Base-by-base conservation (phyloP, 1,139 yeast genomes). In the Pichia sp. region DNA sequence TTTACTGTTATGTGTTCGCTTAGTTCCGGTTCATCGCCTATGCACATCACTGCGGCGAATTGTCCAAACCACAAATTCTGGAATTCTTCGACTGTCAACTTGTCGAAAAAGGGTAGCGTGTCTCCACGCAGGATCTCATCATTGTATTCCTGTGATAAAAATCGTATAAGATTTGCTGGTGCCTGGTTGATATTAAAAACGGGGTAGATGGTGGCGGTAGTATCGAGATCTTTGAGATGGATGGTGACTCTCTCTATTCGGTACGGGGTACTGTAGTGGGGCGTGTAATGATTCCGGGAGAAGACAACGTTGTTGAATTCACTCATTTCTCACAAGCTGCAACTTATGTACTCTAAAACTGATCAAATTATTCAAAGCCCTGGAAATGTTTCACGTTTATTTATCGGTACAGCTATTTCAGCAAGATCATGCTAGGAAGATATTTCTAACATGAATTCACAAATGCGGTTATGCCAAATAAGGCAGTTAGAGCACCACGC, bases 161-260 rank as follows among this genome's bases (percentile, higher is more conserved):
- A 90, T 26, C 87, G 87, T 50, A 90, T 70, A 30, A 93, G 75
- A 0, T 90, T 95, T 2, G 81, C 80, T 0, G 98, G 98, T n/a
- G 93, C 73, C 47, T 72, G 68, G 30, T 77, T 80, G 0, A 84
- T 76, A 30, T 82, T 78, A 61, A 83, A 81, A 19, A 93, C 80
- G 2, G 99, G 97, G 66, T 90, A 90, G 57, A 92, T 85, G 5
- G 97, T 90, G 1, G 97, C 97, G 1, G 92, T 84, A 0, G 97
- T 90, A 64, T 87, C 92, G 10, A 93, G 93, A 69, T 92, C 97
- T 67, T 88, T 86, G 38, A 90, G 75, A 31, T 89, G 72, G 3
- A 90, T 89, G 1, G 96, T 88, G n/a, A 67, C 61, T 38, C 70
- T 52, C 41, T 67, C 68, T 16, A 67, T 65, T 8, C 57, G 56